Evolutionary conservation across 345 rosid genomes (phyloP).

Genomic region (Alliaria petiolata): DNA sequence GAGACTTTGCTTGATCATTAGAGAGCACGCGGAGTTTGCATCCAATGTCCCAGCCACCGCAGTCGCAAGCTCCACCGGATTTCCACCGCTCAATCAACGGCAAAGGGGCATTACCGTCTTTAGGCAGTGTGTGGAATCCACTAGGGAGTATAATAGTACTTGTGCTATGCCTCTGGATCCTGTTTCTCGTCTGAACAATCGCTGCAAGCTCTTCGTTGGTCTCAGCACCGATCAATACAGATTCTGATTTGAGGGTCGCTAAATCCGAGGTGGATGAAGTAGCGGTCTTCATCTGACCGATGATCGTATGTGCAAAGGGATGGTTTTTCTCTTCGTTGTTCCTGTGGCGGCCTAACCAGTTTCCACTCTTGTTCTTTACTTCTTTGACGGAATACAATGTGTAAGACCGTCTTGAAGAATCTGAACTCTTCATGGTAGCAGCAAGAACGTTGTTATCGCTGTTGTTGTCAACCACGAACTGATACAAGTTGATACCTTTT

Average conservation of each 20-base stretch:
- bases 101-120: constrained; percentile 50
- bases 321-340: constrained; percentile 43
- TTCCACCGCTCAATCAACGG: constrained; percentile 72
- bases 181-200: constrained; percentile 38
- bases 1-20: constrained; percentile 24
- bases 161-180: constrained; percentile 5
- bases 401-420: constrained; percentile 38
- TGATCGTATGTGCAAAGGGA: constrained; percentile 45
- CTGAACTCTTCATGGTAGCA: constrained; percentile 54
- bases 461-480: constrained; percentile 59
- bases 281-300: constrained; percentile 59
- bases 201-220: constrained; percentile 66
- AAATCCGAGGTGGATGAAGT: constrained; percentile 24
- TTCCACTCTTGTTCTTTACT: constrained; percentile 45
- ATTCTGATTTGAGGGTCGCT: constrained; percentile 44
- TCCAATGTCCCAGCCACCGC: constrained; percentile 98
- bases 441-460: constrained; percentile 59
- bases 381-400: constrained; percentile 66
- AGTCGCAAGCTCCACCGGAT: constrained; percentile 77
- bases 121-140: constrained; percentile 72
- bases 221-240: constrained; percentile 53
- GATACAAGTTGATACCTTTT: constrained; percentile 71
- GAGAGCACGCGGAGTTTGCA: constrained; percentile 59
- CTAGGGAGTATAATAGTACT: constrained; percentile 64
- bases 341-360: constrained; percentile 60